Evolutionary conservation across 1,284 basidiomycete species (phyloP).

Genomic region (Fomitiporia mediterranea): DNA sequence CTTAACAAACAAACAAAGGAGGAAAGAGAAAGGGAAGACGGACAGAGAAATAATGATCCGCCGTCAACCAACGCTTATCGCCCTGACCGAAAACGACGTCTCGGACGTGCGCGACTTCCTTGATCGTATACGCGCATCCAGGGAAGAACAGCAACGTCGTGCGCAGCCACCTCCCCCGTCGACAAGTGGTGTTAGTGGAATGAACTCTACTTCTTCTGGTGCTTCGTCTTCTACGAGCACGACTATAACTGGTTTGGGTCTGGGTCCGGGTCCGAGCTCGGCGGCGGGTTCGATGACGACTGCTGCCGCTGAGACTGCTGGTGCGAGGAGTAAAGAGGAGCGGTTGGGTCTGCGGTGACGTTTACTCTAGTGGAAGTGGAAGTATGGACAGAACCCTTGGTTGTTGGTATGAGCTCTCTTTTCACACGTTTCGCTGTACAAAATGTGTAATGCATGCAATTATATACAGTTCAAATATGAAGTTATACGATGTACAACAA

Average conservation of each 20-base stretch:
- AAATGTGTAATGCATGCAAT: too few relatives aligned
- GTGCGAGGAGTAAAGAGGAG: slow-evolving; percentile 32
- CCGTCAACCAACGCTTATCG: slow-evolving; percentile 65
- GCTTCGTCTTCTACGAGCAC: neutral
- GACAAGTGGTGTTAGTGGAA: neutral
- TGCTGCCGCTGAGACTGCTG: slow-evolving; percentile 32
- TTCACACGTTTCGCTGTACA: too few relatives aligned
- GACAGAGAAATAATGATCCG: slow-evolving; percentile 81
- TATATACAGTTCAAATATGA: too few relatives aligned
- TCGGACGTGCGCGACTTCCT: slow-evolving; percentile 57
- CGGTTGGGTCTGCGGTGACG: slow-evolving; percentile 32
- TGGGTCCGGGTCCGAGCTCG: slow-evolving; percentile 32
- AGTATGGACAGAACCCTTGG: too few relatives aligned
- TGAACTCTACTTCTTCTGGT: slow-evolving; percentile 8
- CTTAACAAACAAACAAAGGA: too few relatives aligned
- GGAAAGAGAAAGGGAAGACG: too few relatives aligned
- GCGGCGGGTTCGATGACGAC: slow-evolving; percentile 15
- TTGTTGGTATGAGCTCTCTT: too few relatives aligned
- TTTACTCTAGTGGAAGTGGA: too few relatives aligned
- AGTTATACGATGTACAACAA: too few relatives aligned
- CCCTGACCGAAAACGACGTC: slow-evolving; percentile 67
- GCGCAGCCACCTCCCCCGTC: neutral
- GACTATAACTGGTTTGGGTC: slow-evolving; percentile 20
- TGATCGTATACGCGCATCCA: neutral
- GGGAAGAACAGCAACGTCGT: slow-evolving; percentile 2